Evolutionary conservation across 495 filamentous ascomycete species (phyloP).

Genomic region (Copromyces sp.): DNA sequence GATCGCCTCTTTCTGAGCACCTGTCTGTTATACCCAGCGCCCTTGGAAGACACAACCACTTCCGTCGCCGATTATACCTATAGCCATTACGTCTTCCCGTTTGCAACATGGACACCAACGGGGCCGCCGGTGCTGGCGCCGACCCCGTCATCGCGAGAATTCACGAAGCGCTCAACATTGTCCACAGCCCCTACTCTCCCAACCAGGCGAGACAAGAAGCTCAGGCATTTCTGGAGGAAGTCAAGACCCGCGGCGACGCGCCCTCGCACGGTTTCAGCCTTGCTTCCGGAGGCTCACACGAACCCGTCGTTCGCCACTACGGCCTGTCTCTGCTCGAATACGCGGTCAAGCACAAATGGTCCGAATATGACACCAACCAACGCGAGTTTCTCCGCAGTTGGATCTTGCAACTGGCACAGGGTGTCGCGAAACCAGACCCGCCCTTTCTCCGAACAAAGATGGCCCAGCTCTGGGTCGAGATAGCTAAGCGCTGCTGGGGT

Average conservation of each 20-base stretch:
- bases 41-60: not conserved
- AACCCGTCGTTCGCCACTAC: constrained; percentile 81
- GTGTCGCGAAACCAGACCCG: constrained; percentile 62
- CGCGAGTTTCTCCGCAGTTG: constrained; percentile 54
- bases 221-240: constrained; percentile 67
- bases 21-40: not conserved
- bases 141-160: constrained; percentile 46
- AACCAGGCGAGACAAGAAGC: constrained; percentile 82
- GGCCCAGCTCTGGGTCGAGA: constrained; percentile 88
- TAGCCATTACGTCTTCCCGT: constrained; percentile 1
- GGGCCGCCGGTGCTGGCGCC: constrained; percentile 11
- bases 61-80: not conserved
- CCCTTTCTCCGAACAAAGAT: constrained; percentile 85
- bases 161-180: constrained; percentile 70
- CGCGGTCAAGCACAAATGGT: constrained; percentile 73
- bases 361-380: constrained; percentile 55
- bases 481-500: constrained; percentile 88
- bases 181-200: constrained; percentile 71
- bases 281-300: constrained; percentile 59
- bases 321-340: constrained; percentile 85
- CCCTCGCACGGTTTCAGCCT: constrained; percentile 79
- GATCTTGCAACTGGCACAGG: constrained; percentile 68
- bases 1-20: not conserved
- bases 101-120: constrained; percentile 16
- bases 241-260: constrained; percentile 67